Evolutionary conservation across 1,139 yeast genomes (phyloP), one percentile per base, ranked within the genome.

Genomic region (Suhomyces yuchorum): DNA sequence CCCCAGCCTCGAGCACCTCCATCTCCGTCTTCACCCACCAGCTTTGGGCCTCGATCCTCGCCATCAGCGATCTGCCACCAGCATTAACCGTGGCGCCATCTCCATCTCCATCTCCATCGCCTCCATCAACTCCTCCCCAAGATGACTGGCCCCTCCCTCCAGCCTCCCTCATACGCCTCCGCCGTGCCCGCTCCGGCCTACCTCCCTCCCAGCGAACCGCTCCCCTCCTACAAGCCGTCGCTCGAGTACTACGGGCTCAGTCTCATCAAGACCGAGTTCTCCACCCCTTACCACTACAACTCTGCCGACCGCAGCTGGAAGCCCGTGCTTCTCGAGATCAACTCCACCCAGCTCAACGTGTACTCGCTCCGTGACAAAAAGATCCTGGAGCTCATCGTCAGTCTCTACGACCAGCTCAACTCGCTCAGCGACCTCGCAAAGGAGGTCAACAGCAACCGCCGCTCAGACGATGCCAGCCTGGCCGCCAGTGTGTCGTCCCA

Each of bases 271-370:
- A 64, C 69, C 4, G 80, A 75, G 56, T 70, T 73, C 47, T 46
- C 55, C 11, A 69, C 76, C 1, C 80, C 80, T 0, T 75, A 64
- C 50, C 71, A 67, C 50, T 51, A 57, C 48, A 67, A 67, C 54
- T 56, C 51, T 23, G 58, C 63, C 8, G 58, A 57, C 22, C 48
- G 71, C 24, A 48, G 57, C 18, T 82, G 86, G 85, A 64, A 65
- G 44, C 75, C 78, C 0, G 81, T 78, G 37, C 59, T 78, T 40
- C 62, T 80, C n/a, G 84, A 78, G 51, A 63, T 83, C 46, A 80
- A 82, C 61, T 80, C 82, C 51, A 83, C 86, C 17, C 84, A 80
- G 58, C 67, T 83, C 43, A 73, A 73, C 43, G 50, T 83, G 17
- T 74, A 76, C 53, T 62, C 62, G 22, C 49, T 75, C 18, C 58